Evolutionary conservation across 805 yeast species (phyloP), one percentile per base, ranked within the genome.

Genomic region (Vanderwaltozyma polyspora): DNA sequence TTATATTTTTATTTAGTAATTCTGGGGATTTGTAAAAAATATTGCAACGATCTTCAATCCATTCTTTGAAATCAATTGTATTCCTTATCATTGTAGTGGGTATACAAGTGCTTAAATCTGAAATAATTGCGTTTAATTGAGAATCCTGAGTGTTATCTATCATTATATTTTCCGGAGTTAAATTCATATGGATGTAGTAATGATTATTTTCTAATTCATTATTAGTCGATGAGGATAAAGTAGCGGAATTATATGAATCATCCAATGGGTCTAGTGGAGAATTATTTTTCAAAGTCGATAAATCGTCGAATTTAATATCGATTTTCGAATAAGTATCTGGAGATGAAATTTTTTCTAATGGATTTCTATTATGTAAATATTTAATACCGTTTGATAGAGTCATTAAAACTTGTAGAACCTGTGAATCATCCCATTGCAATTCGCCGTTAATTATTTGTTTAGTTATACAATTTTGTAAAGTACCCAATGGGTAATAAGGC

Each of bases 1-100:
- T 78, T 1, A 83, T 70, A 29, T 72, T 73, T 25, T 85, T 79
- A 49, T 85, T 89, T 38, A 87, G 60, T 30, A 89, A 63, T 51
- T 87, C 97, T 0, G 97, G 97, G 0, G 96, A 94, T 27, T 94
- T 64, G 55, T 80, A 89, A 1, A 93, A 85, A 35, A 84, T 59
- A 1, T 94, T 80, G 49, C 94, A 83, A 53, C 82, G 84, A 48
- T 81, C 91, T 38, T 76, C 82, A 11, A 48, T 34, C 52, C 74
- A 63, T 45, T 87, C 95, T 42, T 84, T 89, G 25, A 84, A 59
- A 12, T 79, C 70, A 21, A 83, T 61, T 0, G 94, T 91, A 47
- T 78, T 79, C 25, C 75, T 78, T 33, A 89, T 67, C 1, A 75
- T 66, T 15, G 63, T 63, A 2, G 80, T 66, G 2, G 58, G 47